Evolutionary conservation across 106 monocot species (phyloP), one percentile per base, ranked within the genome.

Genomic region (Allium fistulosum): DNA sequence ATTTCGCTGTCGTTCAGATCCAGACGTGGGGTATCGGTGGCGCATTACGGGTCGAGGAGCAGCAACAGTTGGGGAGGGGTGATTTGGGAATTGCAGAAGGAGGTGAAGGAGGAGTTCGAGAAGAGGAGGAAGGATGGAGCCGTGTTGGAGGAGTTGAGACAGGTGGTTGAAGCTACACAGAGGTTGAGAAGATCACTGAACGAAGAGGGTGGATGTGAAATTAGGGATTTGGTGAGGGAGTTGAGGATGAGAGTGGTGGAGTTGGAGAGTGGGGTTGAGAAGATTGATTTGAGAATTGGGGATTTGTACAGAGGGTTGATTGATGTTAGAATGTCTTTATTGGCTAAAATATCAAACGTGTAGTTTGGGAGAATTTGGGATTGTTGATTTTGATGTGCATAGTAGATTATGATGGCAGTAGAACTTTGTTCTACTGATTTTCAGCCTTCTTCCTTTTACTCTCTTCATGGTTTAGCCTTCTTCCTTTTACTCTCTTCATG

Each of bases 31-130:
- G 18, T 75, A 14, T 67, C 62, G 9, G 22, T 12, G 3, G 52
- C 26, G 14, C 59, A 59, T 17, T 8, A 49, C 51, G 49, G 49
- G n/a, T 61, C 52, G 18, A 72, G 62, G 72, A 57, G 7, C 26
- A 51, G 56, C 13, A 46, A 57, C 0, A 4, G 46, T 7, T 85
- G 85, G 81, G 63, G 53, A 57, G 9, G n/a, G 22, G n/a, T 67
- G 46, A 27, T 84, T 68, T 49, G 66, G 3, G 78, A 78, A 65
- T 8, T 78, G 75, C 69, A 67, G 16, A 78, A 26, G 72, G 70
- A 72, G 51, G 78, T 53, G 15, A 81, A 75, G 55, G 81, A 80
- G 60, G 85, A 72, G 77, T 65, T 60, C 7, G 81, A 81, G 26
- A 73, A 60, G 76, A 59, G 78, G 69, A 81, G 58, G 48, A 68